Evolutionary conservation across 1,284 basidiomycete genomes (phyloP).

Genomic region (Sanguinoderma infundibulare): DNA sequence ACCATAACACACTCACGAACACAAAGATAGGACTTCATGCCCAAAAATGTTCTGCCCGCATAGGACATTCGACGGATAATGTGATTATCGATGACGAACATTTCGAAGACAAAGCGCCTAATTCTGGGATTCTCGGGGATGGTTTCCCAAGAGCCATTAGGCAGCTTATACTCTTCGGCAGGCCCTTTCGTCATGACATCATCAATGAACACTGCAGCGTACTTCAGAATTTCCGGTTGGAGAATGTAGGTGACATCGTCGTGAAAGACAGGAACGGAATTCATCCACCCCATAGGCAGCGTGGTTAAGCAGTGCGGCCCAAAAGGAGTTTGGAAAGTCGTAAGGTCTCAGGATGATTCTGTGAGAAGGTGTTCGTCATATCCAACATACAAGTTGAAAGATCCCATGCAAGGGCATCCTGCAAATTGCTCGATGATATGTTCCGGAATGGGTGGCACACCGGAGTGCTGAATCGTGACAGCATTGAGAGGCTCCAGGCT

Average conservation of each 20-base stretch:
- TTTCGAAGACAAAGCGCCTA: constrained; percentile 38
- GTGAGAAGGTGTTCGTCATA: constrained; percentile 29
- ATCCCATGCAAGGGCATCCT: constrained; percentile 26
- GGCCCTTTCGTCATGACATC: constrained; percentile 34
- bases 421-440: constrained; percentile 33
- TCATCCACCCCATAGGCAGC: constrained; percentile 46
- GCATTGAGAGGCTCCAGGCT: constrained; percentile 39
- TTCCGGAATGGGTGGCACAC: constrained; percentile 32
- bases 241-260: constrained; percentile 41
- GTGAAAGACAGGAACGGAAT: constrained; percentile 43
- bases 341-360: constrained; percentile 34
- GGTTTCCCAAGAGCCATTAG: constrained; percentile 27
- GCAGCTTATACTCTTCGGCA: constrained; percentile 29
- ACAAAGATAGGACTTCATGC: constrained; percentile 25
- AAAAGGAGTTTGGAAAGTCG: constrained; percentile 23
- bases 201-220: constrained; percentile 38
- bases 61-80: constrained; percentile 36
- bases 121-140: constrained; percentile 38
- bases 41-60: constrained; percentile 32
- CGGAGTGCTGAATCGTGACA: constrained; percentile 38
- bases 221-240: constrained; percentile 39
- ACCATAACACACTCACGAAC: too few relatives aligned
- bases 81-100: constrained; percentile 33
- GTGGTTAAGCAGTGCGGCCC: constrained; percentile 30
- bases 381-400: constrained; percentile 33